A percentile compares a stretch with the other conserved stretches of the same genome.
These are phyloP conservation scores for Xylariaceae sp. DNA, from an alignment of 2,329 filamentous ascomycete species.

Conservation along the genomic window DNA sequence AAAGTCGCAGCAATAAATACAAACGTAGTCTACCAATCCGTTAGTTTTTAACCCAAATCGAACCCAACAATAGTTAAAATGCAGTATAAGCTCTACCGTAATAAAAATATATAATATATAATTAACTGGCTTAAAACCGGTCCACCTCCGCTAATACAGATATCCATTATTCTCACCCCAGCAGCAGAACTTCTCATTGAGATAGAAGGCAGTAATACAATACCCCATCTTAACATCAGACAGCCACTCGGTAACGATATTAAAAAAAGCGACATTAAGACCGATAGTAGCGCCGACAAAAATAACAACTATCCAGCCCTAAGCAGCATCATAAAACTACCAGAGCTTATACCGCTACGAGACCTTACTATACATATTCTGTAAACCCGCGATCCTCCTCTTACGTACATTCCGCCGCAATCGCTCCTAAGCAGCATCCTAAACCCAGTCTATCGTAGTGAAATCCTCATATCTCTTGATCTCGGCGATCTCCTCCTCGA, in stretches of 20 bases:
- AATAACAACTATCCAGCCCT: slow-evolving; percentile 96
- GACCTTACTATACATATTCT: slow-evolving; percentile 62
- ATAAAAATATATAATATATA: slow-evolving; percentile 87
- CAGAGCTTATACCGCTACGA: slow-evolving; percentile 78
- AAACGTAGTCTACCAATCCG: slow-evolving; percentile 63
- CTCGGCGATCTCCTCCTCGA: slow-evolving; percentile 92
- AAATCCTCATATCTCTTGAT: slow-evolving; percentile 99
- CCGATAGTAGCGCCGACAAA: slow-evolving; percentile 91
- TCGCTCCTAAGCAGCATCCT: slow-evolving; percentile 91
- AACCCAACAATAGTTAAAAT: neutral
- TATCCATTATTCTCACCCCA: slow-evolving; percentile 94
- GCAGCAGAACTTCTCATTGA: slow-evolving; percentile 97
- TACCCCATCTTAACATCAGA: slow-evolving; percentile 92
- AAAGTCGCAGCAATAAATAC: slow-evolving; percentile 77
- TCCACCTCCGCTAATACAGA: slow-evolving; percentile 86
- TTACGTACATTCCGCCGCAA: slow-evolving; percentile 72
- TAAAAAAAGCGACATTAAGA: slow-evolving; percentile 85
- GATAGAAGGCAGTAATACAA: slow-evolving; percentile 90
- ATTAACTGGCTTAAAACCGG: slow-evolving; percentile 70
- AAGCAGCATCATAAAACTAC: slow-evolving; percentile 91
- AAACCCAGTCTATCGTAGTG: slow-evolving; percentile 98
- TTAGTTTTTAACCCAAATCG: slow-evolving; percentile 19
- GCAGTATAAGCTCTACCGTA: slow-evolving; percentile 54
- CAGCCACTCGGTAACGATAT: slow-evolving; percentile 95
- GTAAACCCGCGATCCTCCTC: slow-evolving; percentile 67